Evolutionary conservation across 2,329 filamentous ascomycete species (phyloP).

Genomic region (Aspergillus brunneoviolaceus): DNA sequence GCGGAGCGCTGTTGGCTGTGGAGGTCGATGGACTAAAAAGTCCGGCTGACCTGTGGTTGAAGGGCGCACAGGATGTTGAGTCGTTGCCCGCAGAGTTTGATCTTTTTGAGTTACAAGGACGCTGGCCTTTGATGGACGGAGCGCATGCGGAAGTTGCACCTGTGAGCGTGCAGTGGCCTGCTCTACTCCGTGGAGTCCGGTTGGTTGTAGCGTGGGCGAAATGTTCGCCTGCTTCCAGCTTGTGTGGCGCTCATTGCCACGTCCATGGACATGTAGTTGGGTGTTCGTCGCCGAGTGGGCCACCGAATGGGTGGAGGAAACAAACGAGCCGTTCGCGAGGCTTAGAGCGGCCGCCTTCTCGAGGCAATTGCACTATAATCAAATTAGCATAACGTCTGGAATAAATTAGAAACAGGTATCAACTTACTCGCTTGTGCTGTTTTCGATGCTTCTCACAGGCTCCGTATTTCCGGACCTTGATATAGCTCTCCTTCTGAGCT

Average conservation of each 20-base stretch:
- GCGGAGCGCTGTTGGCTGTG: neutral
- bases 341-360: constrained; percentile 32
- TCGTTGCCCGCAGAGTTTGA: neutral
- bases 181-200: neutral
- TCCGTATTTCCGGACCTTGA: constrained; percentile 44
- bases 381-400: constrained; percentile 15
- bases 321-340: constrained; percentile 19
- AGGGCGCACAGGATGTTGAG: neutral
- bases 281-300: constrained; percentile 6
- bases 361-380: constrained; percentile 40
- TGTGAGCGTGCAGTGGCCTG: neutral
- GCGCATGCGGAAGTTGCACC: neutral
- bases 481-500: constrained; percentile 45
- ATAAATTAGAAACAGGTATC: neutral
- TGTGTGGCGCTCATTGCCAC: neutral
- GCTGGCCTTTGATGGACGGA: neutral
- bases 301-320: constrained; percentile 1
- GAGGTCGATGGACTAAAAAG: neutral
- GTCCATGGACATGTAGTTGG: constrained; percentile 2
- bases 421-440: constrained; percentile 44
- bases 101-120: neutral
- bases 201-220: neutral
- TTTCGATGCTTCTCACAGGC: constrained; percentile 46
- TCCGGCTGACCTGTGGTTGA: constrained; percentile 1
- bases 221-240: neutral